Evolutionary conservation across 495 filamentous ascomycete genomes (phyloP), one percentile per base, ranked within the genome.

Genomic region (Thozetella sp.): DNA sequence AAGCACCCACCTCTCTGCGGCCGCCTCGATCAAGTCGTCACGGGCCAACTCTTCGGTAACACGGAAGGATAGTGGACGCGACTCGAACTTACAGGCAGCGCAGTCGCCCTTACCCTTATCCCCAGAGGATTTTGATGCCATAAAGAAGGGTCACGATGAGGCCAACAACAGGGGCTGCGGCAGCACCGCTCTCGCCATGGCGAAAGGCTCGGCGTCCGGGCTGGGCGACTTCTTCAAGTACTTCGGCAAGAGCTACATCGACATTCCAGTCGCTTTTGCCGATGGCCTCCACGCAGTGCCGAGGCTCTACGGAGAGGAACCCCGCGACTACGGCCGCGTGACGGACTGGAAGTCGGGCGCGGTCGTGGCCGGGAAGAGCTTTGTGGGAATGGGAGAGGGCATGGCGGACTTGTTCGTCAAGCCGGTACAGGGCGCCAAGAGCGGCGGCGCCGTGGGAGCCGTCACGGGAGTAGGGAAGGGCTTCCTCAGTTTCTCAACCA

Each of bases 281-380:
- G 88, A 86, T 71, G 91, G 91, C 3, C 93, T 93, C 59, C 88
- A 93, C 67, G 93, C 93, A 65, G 84, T 83, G 1, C 90, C 90
- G 0, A 87, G 84, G 55, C 69, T 93, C 3, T 93, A 92, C 55
- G 84, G 90, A 25, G 89, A 90, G 59, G 78, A 84, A 56, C 86
- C 93, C 4, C 80, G 83, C 26, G 78, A 81, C n/a, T 73, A 76
- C 1, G 84, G 88, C 45, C 88, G 85, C 58, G 86, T 95, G 0
- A 88, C 85, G 1, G 85, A 84, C 56, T 67, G 91, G 17, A 73
- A 83, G 57, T 88, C 83, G 63, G 87, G 89, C 2, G 70, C 90
- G 19, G 83, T 80, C 55, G 79, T 82, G 45, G 86, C 84, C 17
- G 80, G 83, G 46, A 84, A 82, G 76, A 83, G 87, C 66, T 83